These are phyloP conservation scores for Phytophthora sojae DNA, from an alignment of 352 stramenopile species.

Conservation along the genomic window DNA sequence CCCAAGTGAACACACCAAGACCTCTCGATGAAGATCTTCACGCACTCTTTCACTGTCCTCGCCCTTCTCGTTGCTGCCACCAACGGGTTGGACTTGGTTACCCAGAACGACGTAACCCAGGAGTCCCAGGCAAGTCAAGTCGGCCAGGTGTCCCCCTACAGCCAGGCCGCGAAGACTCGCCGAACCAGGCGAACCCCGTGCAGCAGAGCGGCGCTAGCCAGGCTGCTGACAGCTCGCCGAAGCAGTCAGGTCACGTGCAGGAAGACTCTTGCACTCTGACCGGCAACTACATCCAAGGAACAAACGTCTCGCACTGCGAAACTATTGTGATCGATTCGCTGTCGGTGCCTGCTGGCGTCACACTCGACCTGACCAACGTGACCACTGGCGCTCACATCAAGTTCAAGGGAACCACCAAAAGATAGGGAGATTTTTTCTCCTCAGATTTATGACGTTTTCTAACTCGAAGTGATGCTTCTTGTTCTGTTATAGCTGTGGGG, in stretches of 20 bases:
- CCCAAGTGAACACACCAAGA: conserved; percentile 8
- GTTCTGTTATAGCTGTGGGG: conserved; percentile 23
- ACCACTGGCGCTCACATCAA: conserved; percentile 35
- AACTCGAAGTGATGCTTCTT: background rate
- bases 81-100: conserved; percentile 13
- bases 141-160: conserved; percentile 13
- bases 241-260: conserved; percentile 10
- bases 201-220: conserved; percentile 22
- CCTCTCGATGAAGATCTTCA: conserved; percentile 18
- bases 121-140: conserved; percentile 15
- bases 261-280: conserved; percentile 32
- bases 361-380: conserved; percentile 40
- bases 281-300: conserved; percentile 36
- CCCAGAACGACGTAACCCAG: conserved; percentile 14
- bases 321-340: conserved; percentile 37
- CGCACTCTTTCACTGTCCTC: conserved; percentile 4
- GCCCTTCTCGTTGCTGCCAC: conserved; percentile 6
- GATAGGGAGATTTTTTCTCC: background rate
- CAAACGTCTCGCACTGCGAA: conserved; percentile 30
- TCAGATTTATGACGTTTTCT: background rate
- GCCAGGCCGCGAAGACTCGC: conserved; percentile 8
- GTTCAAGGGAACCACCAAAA: conserved; percentile 45
- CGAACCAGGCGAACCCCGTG: conserved; percentile 11
- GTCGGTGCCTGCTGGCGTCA: conserved; percentile 39
- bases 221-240: conserved; percentile 4